Evolutionary conservation across 1,284 basidiomycete species (phyloP).

Genomic region (Trametes polyzona): DNA sequence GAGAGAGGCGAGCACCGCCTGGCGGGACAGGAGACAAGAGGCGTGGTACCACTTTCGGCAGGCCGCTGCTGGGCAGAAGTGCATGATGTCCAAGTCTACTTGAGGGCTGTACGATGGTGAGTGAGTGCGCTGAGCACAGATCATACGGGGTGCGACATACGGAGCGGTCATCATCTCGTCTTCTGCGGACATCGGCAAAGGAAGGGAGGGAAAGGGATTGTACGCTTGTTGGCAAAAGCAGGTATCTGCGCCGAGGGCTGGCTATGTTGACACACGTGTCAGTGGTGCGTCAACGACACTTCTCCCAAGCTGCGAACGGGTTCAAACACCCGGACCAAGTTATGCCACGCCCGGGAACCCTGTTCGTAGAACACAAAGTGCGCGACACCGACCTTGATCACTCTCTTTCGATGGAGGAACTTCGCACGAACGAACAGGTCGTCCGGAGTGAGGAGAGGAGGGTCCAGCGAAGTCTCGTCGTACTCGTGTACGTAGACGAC

Average conservation of each 20-base stretch:
- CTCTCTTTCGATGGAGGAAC: background rate
- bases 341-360: background rate
- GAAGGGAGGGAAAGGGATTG: slow-evolving; percentile 24
- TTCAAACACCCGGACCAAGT: background rate
- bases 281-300: too few relatives aligned
- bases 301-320: too few relatives aligned
- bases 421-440: slow-evolving; percentile 18
- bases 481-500: slow-evolving; percentile 16
- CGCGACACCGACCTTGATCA: background rate
- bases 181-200: background rate
- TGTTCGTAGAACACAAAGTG: background rate
- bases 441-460: slow-evolving; percentile 9
- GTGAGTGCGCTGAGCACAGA: background rate
- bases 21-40: slow-evolving; percentile 18
- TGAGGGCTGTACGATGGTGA: background rate
- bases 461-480: slow-evolving; percentile 18
- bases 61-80: slow-evolving; percentile 29
- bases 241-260: slow-evolving; percentile 8
- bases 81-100: slow-evolving; percentile 20
- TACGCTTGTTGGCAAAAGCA: slow-evolving; percentile 23
- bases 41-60: slow-evolving; percentile 34
- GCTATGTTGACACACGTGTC: slow-evolving; percentile 12
- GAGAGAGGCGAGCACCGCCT: slow-evolving; percentile 1
- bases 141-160: background rate
- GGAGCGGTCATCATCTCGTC: background rate